Evolutionary conservation across 257 asterid genomes (phyloP), one percentile per base, ranked within the genome.

Genomic region (Primulina tabacum): DNA sequence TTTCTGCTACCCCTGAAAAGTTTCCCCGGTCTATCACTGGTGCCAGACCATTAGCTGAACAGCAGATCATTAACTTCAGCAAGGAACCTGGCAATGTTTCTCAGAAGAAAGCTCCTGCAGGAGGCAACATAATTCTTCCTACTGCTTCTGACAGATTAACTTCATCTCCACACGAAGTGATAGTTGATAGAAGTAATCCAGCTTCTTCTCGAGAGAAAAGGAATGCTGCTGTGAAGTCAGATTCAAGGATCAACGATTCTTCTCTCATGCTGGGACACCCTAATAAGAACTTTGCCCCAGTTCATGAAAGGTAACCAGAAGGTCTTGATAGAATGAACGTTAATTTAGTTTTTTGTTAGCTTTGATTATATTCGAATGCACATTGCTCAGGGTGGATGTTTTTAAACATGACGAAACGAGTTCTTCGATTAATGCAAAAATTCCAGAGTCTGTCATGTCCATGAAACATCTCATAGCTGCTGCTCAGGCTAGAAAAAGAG

Each of bases 391-490:
- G 89, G 68, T 64, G 77, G 89, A 82, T 78, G 74, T 64, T 71
- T 76, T 75, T 14, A 83, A 79, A 80, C 88, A 78, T 60, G 82
- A 65, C 52, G 82, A 82, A 64, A 69, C 75, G n/a, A 79, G 69
- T 73, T 72, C 79, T 60, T 61, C 78, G 8, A 67, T 74, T 75
- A 90, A 87, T 71, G 73, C 76, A 53, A 81, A 83, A 73, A 65
- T 65, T 76, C 68, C 84, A 10, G 97, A 86, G 77, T 75, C 94
- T 40, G 81, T 52, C 37, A 74, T 52, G 79, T 85, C 97, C 73
- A 90, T 92, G 96, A 92, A 73, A 78, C 77, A 87, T 79, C 92
- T 92, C 35, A 90, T 92, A 74, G 98, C 98, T 73, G 97, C 92
- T 75, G 98, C 98, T 81, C 97, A 90, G 87, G 98, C 90, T 14